A percentile compares a stretch with the other conserved stretches of the same genome.
phyloP scores from a whole-genome alignment of 805 yeast species.

The Yueomyces sinensis region DNA sequence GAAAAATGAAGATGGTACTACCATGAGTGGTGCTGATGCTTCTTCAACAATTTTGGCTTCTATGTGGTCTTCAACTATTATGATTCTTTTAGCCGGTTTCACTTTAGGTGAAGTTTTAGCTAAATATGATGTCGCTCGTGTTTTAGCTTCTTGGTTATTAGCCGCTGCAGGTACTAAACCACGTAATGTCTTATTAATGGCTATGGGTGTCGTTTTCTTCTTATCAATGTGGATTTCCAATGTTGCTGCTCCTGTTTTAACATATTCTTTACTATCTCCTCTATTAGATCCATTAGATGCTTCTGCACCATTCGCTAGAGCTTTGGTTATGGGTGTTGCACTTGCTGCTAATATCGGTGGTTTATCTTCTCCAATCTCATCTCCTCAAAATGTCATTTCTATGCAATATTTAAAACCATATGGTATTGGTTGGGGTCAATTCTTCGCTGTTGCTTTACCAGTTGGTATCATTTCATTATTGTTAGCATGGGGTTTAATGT shows the following conservation, averaged over 20 bases:
- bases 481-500: slow-evolving; percentile 55
- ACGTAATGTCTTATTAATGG: slow-evolving; percentile 54
- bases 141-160: slow-evolving; percentile 74
- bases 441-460: slow-evolving; percentile 85
- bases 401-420: slow-evolving; percentile 64
- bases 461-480: slow-evolving; percentile 51
- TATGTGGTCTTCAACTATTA: slow-evolving; percentile 93
- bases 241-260: slow-evolving; percentile 91
- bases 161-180: slow-evolving; percentile 78
- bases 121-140: slow-evolving; percentile 78
- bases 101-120: slow-evolving; percentile 88
- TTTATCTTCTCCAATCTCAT: slow-evolving; percentile 92
- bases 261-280: slow-evolving; percentile 80
- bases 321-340: slow-evolving; percentile 81
- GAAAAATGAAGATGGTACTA: slow-evolving; percentile 37
- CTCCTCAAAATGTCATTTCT: slow-evolving; percentile 92
- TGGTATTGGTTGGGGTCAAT: slow-evolving; percentile 68
- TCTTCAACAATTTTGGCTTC: slow-evolving; percentile 52
- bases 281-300: slow-evolving; percentile 65
- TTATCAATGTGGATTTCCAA: slow-evolving; percentile 92
- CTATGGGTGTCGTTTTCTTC: slow-evolving; percentile 77
- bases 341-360: slow-evolving; percentile 88
- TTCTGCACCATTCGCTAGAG: slow-evolving; percentile 68
- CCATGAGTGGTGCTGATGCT: slow-evolving; percentile 55
- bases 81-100: slow-evolving; percentile 84